A percentile compares a stretch with the other conserved stretches of the same genome.
Evolutionary conservation across 108 stramenopile species (phyloP).

Genomic region (Skeletonema costatum): DNA sequence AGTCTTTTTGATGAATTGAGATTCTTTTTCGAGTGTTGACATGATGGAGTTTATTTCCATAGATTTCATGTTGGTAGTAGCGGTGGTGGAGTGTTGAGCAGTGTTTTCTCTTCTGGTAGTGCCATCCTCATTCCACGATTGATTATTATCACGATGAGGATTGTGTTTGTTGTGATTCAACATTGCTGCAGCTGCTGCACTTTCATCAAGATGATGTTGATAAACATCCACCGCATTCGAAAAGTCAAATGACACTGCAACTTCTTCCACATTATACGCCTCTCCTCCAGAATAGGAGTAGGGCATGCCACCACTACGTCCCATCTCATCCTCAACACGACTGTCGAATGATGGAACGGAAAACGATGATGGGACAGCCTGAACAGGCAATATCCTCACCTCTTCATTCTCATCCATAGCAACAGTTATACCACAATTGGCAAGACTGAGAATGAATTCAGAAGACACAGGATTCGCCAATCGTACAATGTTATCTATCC

Average conservation of each 20-base stretch:
- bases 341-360: constrained; percentile 1
- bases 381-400: constrained; percentile 3
- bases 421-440: constrained; percentile 4
- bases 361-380: constrained; percentile 16
- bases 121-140: background rate
- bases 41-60: constrained; percentile 5
- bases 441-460: constrained; percentile 19
- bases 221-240: constrained; percentile 1
- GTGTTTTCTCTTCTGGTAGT: background rate
- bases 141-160: background rate
- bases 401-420: background rate
- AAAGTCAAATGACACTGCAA: constrained; percentile 28
- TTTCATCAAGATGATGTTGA: background rate
- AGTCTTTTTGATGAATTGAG: constrained; percentile 11
- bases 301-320: background rate
- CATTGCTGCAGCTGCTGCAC: background rate
- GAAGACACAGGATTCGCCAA: background rate
- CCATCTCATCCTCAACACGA: background rate
- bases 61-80: background rate
- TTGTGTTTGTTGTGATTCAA: background rate
- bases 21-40: constrained; percentile 13
- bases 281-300: background rate
- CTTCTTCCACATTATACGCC: background rate
- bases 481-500: constrained; percentile 9
- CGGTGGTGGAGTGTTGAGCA: background rate